These are phyloP conservation scores for Miamiensis avidus DNA, from an alignment of 169 alveolate genomes.

Conservation along the genomic window DNA sequence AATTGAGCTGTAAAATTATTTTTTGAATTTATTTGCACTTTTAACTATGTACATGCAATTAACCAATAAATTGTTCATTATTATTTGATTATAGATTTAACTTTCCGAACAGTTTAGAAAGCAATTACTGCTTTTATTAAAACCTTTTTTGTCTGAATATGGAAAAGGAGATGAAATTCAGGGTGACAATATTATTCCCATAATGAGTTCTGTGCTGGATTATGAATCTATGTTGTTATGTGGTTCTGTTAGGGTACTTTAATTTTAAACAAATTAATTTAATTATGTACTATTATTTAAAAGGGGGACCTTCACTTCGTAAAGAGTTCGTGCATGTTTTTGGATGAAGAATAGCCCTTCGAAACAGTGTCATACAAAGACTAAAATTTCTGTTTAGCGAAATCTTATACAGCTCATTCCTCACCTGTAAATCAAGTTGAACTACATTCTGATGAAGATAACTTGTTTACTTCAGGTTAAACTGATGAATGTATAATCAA, in stretches of 20 bases:
- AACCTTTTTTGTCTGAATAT: background rate
- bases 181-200: constrained; percentile 10
- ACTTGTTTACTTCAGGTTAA: constrained; percentile 57
- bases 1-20: background rate
- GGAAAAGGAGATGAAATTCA: background rate
- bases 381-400: constrained; percentile 65
- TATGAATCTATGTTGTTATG: constrained; percentile 13
- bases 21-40: no score
- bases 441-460: constrained; percentile 51
- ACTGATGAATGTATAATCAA: constrained; percentile 79
- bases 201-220: constrained; percentile 21
- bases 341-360: constrained; percentile 58
- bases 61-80: no score
- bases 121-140: constrained; percentile 29
- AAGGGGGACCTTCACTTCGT: constrained; percentile 71
- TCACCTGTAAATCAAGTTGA: constrained; percentile 61
- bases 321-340: constrained; percentile 57
- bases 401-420: constrained; percentile 74
- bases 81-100: no score
- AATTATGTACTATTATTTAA: no score
- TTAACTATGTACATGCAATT: no score
- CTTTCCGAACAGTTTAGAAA: constrained; percentile 24
- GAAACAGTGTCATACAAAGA: constrained; percentile 45
- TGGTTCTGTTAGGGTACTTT: background rate
- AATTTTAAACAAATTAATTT: background rate